Evolutionary conservation across 78 protist genomes (phyloP).

Genomic region (Mastigamoeba balamuthi): DNA sequence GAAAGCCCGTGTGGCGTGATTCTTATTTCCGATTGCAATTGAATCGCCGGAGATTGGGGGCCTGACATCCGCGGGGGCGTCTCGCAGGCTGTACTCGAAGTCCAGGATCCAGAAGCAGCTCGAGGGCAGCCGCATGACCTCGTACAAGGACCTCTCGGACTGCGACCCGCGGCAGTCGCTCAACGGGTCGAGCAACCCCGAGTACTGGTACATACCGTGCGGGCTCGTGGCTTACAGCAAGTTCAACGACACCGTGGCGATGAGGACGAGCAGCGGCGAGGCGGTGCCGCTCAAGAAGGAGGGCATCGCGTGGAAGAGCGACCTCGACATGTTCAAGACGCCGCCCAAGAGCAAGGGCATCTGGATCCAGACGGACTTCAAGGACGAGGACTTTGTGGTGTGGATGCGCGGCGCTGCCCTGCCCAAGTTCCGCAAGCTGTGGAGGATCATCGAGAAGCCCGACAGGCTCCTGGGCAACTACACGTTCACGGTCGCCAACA

Average conservation of each 20-base stretch:
- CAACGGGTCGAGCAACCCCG: background rate
- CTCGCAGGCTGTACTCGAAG: too few species aligned
- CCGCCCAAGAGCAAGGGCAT: slow-evolving; percentile 1
- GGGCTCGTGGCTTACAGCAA: slow-evolving; percentile 73
- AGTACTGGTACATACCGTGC: slow-evolving; percentile 67
- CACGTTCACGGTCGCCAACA: background rate
- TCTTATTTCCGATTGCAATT: background rate
- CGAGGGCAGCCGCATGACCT: slow-evolving; percentile 13
- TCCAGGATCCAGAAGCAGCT: slow-evolving; percentile 39
- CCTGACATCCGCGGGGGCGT: background rate
- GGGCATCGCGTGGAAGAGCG: slow-evolving; percentile 82
- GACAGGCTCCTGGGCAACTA: slow-evolving; percentile 53
- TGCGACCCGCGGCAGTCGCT: slow-evolving; percentile 61
- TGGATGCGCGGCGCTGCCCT: slow-evolving; percentile 95
- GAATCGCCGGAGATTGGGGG: background rate
- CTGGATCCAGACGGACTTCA: slow-evolving; percentile 27
- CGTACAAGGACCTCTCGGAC: slow-evolving; percentile 10
- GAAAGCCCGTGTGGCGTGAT: too few species aligned
- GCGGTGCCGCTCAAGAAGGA: slow-evolving; percentile 7
- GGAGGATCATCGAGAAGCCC: slow-evolving; percentile 21
- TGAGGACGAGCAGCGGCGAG: background rate
- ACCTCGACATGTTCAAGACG: slow-evolving; percentile 61
- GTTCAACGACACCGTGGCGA: slow-evolving; percentile 57
- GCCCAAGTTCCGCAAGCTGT: slow-evolving; percentile 88
- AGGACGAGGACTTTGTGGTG: slow-evolving; percentile 81